A percentile compares a stretch with the other conserved stretches of the same genome.
These are phyloP conservation scores for Meyerozyma elateridarum DNA, from an alignment of 1,139 yeast genomes.

Conservation along the genomic window DNA sequence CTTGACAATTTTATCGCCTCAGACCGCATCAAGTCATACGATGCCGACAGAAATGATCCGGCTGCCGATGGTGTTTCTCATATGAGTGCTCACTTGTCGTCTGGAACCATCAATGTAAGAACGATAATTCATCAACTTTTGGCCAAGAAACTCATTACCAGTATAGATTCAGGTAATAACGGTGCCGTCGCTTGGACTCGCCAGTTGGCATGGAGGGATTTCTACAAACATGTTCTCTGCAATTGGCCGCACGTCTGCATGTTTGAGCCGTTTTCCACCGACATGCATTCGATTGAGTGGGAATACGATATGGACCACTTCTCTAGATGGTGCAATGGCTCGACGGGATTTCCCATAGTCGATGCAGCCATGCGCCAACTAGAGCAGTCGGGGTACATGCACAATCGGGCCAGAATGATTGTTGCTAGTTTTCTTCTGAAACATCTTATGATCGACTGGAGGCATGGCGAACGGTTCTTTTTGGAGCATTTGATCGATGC, in stretches of 20 bases:
- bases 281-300: conserved; percentile 37
- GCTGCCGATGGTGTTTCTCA: conserved; percentile 33
- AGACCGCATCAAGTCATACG: conserved; percentile 24
- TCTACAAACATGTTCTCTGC: conserved; percentile 44
- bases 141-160: conserved; percentile 18
- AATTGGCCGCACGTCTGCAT: conserved; percentile 50
- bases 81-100: conserved; percentile 41
- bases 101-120: conserved; percentile 44
- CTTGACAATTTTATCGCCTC: conserved; percentile 27
- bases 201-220: conserved; percentile 57
- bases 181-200: conserved; percentile 43
- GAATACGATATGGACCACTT: conserved; percentile 34
- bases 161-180: conserved; percentile 22
- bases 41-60: conserved; percentile 21
- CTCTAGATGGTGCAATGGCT: conserved; percentile 47
- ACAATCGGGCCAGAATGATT: conserved; percentile 51
- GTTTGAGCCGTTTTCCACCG: conserved; percentile 45
- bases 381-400: conserved; percentile 46
- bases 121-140: conserved; percentile 26
- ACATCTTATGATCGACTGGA: conserved; percentile 50
- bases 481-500: conserved; percentile 45
- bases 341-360: conserved; percentile 51
- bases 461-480: conserved; percentile 51
- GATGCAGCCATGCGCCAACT: conserved; percentile 56
- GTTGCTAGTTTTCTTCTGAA: conserved; percentile 49